Conservation (phyloP, 805 yeast genomes). For the Priceomyces carsonii region DNA sequence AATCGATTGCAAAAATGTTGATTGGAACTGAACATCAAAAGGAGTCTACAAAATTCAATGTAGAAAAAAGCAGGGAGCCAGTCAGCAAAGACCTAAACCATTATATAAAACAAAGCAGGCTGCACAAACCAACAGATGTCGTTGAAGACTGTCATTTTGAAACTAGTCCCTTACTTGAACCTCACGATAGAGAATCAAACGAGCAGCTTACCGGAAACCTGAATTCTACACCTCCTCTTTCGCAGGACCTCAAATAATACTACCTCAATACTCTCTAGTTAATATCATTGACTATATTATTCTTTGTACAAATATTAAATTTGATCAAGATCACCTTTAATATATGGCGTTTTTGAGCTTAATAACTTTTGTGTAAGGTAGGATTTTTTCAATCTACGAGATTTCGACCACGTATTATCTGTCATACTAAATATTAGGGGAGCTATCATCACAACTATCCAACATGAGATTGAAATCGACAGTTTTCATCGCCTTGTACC, state of each 20-base stretch:
- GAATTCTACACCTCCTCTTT: too few species aligned
- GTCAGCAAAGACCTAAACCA: conserved; percentile 2
- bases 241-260: too few species aligned
- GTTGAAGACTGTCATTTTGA: conserved; percentile 3
- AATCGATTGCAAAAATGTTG: conserved; percentile 6
- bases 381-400: background rate
- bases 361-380: too few species aligned
- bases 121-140: conserved; percentile 1
- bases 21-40: conserved; percentile 1
- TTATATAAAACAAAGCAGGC: conserved; percentile 3
- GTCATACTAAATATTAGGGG: background rate
- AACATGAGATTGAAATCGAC: conserved; percentile 4
- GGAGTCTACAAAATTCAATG: background rate
- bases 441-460: background rate
- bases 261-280: too few species aligned
- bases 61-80: background rate
- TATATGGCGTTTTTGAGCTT: too few species aligned
- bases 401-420: conserved; percentile 7
- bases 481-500: conserved; percentile 15
- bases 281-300: too few species aligned
- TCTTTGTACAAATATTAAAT: too few species aligned
- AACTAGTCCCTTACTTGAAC: conserved; percentile 3
- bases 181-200: background rate
- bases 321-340: too few species aligned
- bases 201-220: too few species aligned